Percentiles rank a stretch among this genome's conserved stretches.
phyloP scores from a whole-genome alignment of 2,329 filamentous ascomycete species.

The Claviceps humidiphila region DNA sequence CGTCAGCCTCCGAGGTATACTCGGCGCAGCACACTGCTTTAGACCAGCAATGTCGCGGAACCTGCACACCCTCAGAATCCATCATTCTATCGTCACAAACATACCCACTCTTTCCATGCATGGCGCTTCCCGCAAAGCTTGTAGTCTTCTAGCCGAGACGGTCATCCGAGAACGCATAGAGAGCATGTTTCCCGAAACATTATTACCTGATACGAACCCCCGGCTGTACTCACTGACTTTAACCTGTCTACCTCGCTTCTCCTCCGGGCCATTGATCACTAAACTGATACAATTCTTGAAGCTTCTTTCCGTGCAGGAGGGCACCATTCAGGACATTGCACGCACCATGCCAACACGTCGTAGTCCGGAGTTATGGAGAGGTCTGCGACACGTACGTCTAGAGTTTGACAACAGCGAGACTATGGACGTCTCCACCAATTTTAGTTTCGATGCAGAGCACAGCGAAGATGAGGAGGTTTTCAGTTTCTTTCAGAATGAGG shows the following conservation, averaged over 20 bases:
- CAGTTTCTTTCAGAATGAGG: constrained; percentile 30
- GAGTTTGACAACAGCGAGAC: constrained; percentile 36
- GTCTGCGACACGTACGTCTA: constrained; percentile 39
- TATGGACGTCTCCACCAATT: constrained; percentile 19
- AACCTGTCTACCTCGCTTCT: constrained; percentile 40
- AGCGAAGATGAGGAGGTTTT: constrained; percentile 24
- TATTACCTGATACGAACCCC: constrained; percentile 43
- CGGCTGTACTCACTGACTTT: constrained; percentile 39
- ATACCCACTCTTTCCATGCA: constrained; percentile 31
- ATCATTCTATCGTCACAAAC: constrained; percentile 47
- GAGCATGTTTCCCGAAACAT: constrained; percentile 32
- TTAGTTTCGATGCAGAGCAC: constrained; percentile 27
- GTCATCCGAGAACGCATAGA: constrained; percentile 28
- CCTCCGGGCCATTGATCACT: constrained; percentile 35
- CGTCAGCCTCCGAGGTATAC: constrained; percentile 27
- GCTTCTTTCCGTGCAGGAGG: constrained; percentile 35
- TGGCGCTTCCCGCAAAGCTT: constrained; percentile 21
- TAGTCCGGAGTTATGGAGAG: constrained; percentile 30
- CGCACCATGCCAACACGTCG: constrained; percentile 17
- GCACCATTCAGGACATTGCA: constrained; percentile 23
- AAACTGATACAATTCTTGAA: constrained; percentile 34
- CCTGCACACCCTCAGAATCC: constrained; percentile 38
- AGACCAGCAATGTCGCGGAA: constrained; percentile 40
- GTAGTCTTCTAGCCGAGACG: constrained; percentile 31
- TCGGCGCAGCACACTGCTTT: constrained; percentile 33